Evolutionary conservation across 768 basidiomycete genomes (phyloP), one percentile per base, ranked within the genome.

Genomic region (Psilocybe cyanescens): DNA sequence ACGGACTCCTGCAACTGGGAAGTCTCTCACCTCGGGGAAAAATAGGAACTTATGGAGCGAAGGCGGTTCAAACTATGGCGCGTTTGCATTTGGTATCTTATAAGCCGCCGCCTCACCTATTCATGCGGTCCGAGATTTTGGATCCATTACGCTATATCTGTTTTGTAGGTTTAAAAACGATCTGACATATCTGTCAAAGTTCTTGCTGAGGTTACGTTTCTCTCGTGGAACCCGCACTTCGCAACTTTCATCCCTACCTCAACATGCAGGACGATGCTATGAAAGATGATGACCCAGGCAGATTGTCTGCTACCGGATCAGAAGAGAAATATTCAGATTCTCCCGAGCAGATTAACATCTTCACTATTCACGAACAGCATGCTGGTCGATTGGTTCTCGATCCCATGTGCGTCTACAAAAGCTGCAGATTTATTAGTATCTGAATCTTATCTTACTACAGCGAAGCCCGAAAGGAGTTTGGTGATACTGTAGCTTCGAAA

Each of bases 401-500:
- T 41, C 62, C 57, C 3, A 29, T 17, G 62, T 63, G 35, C 5
- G 58, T 52, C 58, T 12, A n/a, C 24, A 24, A 24, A 24, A 24
- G 24, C 24, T 24, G 24, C 24, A 24, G 24, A 24, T 24, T 24
- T 24, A 0, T 50, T 28, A 14, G 0, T 37, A 12, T 39, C 49
- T 49, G 8, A 31, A 17, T 30, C 47, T 47, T 35, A 50, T 16
- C 8, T n/a, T 9, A 3, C 12, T 50, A 1, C n/a, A 87, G 85
- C 46, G 88, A 91, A 73, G 89, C 89, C 0, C 78, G 76, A 66
- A 73, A 83, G 58, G 88, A 88, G 71, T 83, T 88, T 51, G 88
- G 88, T 8, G 83, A 83, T 24, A 74, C 74, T 3, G 69, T 87
- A 41, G 86, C 87, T 0, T 73, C 81, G 4, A 77, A 69, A 51